Percentiles rank a stretch among this genome's conserved stretches.
Conservation (phyloP, 2,329 filamentous ascomycete genomes). For the Phialophora chinensis region DNA sequence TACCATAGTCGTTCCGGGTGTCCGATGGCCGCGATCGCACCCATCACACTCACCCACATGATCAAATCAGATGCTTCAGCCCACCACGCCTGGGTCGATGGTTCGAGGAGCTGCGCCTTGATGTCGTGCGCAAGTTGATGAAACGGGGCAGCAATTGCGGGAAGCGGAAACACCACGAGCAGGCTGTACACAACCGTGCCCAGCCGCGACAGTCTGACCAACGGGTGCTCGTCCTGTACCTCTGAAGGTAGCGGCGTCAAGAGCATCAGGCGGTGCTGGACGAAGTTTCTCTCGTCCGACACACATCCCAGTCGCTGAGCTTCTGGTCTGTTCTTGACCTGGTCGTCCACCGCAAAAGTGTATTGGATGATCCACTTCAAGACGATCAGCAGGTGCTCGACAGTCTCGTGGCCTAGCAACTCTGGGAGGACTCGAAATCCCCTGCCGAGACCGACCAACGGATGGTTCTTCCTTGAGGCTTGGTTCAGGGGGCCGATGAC, state of each 20-base stretch:
- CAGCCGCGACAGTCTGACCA: conserved; percentile 48
- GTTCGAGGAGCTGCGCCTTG: conserved; percentile 39
- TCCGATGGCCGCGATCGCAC: conserved; percentile 48
- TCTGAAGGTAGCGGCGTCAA: conserved; percentile 42
- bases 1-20: conserved; percentile 46
- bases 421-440: conserved; percentile 38
- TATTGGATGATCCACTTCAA: conserved; percentile 45
- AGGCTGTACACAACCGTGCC: conserved; percentile 47
- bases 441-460: conserved; percentile 38
- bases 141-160: conserved; percentile 47
- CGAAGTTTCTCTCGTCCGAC: conserved; percentile 48
- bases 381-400: conserved; percentile 42
- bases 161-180: conserved; percentile 49
- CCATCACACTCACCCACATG: conserved; percentile 48
- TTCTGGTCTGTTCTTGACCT: conserved; percentile 30
- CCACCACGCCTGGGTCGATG: conserved; percentile 41
- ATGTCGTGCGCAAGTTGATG: conserved; percentile 42
- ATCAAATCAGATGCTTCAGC: conserved; percentile 40
- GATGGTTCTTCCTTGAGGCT: conserved; percentile 41
- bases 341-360: conserved; percentile 42
- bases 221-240: conserved; percentile 33
- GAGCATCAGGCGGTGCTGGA: conserved; percentile 47
- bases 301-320: conserved; percentile 40
- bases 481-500: conserved; percentile 33
- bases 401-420: conserved; percentile 22